phyloP scores from a whole-genome alignment of 345 rosid genomes.

The Salix dunnii region DNA sequence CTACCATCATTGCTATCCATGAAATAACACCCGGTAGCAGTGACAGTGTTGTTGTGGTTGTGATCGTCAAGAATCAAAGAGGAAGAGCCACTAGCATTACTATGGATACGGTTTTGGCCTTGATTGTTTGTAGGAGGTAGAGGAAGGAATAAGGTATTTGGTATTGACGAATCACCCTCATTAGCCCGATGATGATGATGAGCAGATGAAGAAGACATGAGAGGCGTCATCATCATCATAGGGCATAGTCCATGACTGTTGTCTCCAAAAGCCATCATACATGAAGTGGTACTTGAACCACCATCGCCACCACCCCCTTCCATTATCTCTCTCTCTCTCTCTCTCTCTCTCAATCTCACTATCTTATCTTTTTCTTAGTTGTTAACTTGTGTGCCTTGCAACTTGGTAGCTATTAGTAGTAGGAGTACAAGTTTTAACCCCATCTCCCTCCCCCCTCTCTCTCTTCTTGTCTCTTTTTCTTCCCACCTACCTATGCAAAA shows the following conservation, averaged over 20 bases:
- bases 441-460: not conserved
- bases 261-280: constrained; percentile 76
- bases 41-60: constrained; percentile 9
- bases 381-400: constrained; percentile 41
- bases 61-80: constrained; percentile 45
- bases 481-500: constrained; percentile 27
- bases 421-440: not conserved
- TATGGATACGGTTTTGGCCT: constrained; percentile 21
- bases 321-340: constrained; percentile 49
- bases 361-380: constrained; percentile 4
- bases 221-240: constrained; percentile 56
- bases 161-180: constrained; percentile 14
- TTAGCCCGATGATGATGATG: constrained; percentile 32
- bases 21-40: constrained; percentile 39
- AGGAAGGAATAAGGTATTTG: constrained; percentile 38
- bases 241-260: constrained; percentile 58
- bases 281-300: constrained; percentile 60
- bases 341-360: not conserved
- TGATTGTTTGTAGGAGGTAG: constrained; percentile 25
- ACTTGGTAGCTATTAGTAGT: constrained; percentile 18
- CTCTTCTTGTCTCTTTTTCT: constrained; percentile 9
- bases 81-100: constrained; percentile 18
- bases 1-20: constrained; percentile 53
- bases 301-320: constrained; percentile 38
- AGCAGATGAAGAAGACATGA: constrained; percentile 40